These are phyloP conservation scores for Vitis amurensis DNA, from an alignment of 164 flowering plant species.

Conservation along the genomic window DNA sequence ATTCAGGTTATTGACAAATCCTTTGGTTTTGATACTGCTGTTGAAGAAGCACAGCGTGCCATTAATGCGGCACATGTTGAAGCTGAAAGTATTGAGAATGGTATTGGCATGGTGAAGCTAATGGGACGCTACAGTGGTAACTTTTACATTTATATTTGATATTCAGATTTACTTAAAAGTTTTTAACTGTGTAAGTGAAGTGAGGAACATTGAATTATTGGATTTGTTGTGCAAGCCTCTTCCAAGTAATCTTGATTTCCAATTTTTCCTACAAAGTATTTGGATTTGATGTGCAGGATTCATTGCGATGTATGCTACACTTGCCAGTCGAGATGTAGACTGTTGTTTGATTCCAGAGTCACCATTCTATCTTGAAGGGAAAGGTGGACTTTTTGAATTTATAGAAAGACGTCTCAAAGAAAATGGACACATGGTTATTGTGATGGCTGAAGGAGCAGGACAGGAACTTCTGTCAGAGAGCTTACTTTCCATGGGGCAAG, in stretches of 20 bases:
- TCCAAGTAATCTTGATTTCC: neutral
- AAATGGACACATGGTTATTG: constrained; percentile 77
- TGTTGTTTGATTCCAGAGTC: constrained; percentile 84
- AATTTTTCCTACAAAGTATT: neutral
- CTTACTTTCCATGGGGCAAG: constrained; percentile 31
- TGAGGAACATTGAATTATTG: neutral
- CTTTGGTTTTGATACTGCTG: constrained; percentile 95
- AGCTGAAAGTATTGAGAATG: constrained; percentile 78
- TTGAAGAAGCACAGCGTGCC: constrained; percentile 93
- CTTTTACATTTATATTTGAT: constrained; percentile 4
- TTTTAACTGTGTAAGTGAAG: constrained; percentile 3
- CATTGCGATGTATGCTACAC: constrained; percentile 69
- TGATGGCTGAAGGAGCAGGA: constrained; percentile 79
- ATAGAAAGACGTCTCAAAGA: constrained; percentile 63
- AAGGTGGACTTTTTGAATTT: constrained; percentile 65
- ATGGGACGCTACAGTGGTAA: constrained; percentile 92
- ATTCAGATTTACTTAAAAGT: neutral
- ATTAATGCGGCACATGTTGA: constrained; percentile 97
- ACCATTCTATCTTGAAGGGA: constrained; percentile 69
- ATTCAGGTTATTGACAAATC: constrained; percentile 87
- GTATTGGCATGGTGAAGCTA: constrained; percentile 81
- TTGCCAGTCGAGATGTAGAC: constrained; percentile 70
- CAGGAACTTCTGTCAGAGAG: constrained; percentile 59
- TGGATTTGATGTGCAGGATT: constrained; percentile 41
- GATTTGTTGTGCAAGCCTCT: neutral